A percentile compares a stretch with the other conserved stretches of the same genome.
Conservation (phyloP, 768 basidiomycete species). For the Mycena latifolia region DNA sequence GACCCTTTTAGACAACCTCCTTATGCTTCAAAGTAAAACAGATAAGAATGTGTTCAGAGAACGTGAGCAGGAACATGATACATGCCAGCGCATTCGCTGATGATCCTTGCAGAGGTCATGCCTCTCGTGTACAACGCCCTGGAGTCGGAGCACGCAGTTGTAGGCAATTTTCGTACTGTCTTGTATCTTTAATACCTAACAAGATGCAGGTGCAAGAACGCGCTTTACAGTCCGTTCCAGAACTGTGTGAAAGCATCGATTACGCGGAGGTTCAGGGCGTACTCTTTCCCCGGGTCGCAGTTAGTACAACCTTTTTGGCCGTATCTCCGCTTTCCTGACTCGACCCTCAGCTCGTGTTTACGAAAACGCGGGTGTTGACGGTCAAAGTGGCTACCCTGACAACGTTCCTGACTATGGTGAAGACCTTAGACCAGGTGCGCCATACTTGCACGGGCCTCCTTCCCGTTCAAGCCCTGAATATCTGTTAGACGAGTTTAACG, state of each 20-base stretch:
- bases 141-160: slow-evolving; percentile 92
- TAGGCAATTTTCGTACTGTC: slow-evolving; percentile 42
- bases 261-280: slow-evolving; percentile 95
- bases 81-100: slow-evolving; percentile 4
- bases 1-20: slow-evolving; percentile 90
- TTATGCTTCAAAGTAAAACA: slow-evolving; percentile 90
- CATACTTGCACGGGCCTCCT: neutral
- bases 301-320: slow-evolving; percentile 50
- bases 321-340: slow-evolving; percentile 18
- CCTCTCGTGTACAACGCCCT: slow-evolving; percentile 96
- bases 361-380: slow-evolving; percentile 88
- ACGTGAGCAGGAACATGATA: slow-evolving; percentile 65
- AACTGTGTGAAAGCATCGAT: slow-evolving; percentile 92
- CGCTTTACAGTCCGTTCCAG: slow-evolving; percentile 86
- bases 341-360: slow-evolving; percentile 82
- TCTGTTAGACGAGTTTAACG: slow-evolving; percentile 79
- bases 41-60: slow-evolving; percentile 89
- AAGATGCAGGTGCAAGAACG: slow-evolving; percentile 86
- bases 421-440: slow-evolving; percentile 86
- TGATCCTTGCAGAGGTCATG: slow-evolving; percentile 79
- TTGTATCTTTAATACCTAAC: slow-evolving; percentile 9
- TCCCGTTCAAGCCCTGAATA: slow-evolving; percentile 10
- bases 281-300: slow-evolving; percentile 93
- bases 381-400: slow-evolving; percentile 91
- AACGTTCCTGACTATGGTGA: slow-evolving; percentile 91